Evolutionary conservation across 345 rosid genomes (phyloP).

Genomic region (Cardamine occulta): DNA sequence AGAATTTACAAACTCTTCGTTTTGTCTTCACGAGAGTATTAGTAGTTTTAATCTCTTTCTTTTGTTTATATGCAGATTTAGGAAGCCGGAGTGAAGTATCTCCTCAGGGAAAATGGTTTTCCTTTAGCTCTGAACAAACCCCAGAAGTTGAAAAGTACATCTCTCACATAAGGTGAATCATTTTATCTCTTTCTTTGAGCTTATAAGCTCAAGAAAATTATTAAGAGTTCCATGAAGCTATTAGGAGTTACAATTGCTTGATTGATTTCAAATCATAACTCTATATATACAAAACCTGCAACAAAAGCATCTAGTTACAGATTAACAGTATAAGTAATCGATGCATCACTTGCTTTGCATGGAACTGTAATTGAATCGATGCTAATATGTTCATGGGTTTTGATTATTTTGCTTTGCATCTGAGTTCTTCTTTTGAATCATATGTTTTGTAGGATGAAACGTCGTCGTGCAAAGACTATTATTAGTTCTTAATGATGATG

Average conservation of each 20-base stretch:
- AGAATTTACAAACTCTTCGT: conserved; percentile 6
- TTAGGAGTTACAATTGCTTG: neutral
- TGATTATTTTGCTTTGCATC: neutral
- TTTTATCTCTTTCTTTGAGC: conserved; percentile 5
- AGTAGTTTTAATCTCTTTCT: neutral
- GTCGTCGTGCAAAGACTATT: neutral
- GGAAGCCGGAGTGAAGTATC: conserved; percentile 45
- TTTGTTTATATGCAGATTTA: conserved; percentile 50
- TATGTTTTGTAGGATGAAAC: conserved; percentile 38
- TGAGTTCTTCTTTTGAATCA: conserved; percentile 10
- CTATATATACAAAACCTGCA: neutral
- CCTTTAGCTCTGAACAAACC: conserved; percentile 59
- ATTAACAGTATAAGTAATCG: neutral
- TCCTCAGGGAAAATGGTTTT: conserved; percentile 64
- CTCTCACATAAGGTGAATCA: conserved; percentile 51
- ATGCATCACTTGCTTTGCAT: neutral
- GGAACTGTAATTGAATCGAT: neutral
- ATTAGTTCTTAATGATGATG: neutral
- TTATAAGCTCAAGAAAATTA: neutral
- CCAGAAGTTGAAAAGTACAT: conserved; percentile 64
- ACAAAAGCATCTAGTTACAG: neutral
- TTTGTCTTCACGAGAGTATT: neutral
- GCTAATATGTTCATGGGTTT: neutral
- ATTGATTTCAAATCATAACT: neutral
- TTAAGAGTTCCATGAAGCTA: neutral